Evolutionary conservation across 148 eudicot genomes (phyloP), one percentile per base, ranked within the genome.

Genomic region (Chenopodium quinoa): DNA sequence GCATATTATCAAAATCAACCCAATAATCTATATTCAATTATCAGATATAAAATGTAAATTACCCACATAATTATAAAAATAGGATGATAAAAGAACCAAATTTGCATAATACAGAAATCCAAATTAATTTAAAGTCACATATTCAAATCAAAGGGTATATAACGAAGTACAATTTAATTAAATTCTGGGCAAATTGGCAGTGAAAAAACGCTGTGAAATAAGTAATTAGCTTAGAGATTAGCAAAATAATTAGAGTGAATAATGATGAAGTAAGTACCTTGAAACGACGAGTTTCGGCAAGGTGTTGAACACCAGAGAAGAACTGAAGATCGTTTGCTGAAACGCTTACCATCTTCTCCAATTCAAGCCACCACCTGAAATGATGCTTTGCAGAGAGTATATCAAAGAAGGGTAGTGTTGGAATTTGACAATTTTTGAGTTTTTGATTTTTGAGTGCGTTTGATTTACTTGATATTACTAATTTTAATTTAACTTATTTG

Each of bases 251-350:
- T 47, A 3, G 48, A 50, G 12, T 46, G 34, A 27, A 75, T 7
- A 75, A 29, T 29, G 64, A 17, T n/a, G 46, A 9, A 69, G 22
- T 11, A 50, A 37, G 52, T 37, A 89, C 97, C 95, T 91, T 93
- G 80, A 86, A 93, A 71, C 80, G 90, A 79, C 87, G 92, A 89
- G 86, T 80, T 89, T 92, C 91, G 48, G 97, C 92, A 40, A 93
- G 86, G 34, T 90, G 91, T 84, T 88, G 97, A 81, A 93, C 85
- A 37, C 92, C 92, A 75, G 79, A 84, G 48, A 85, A 62, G 66
- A 71, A 78, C 19, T 86, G 88, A 76, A 52, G 71, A 10, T 89
- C 88, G 27, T 83, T 79, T 2, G 78, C 20, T 63, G 88, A 76
- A 37, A 85, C 50, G 12, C 87, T 85, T 63, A 84, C 75, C 92